Evolutionary conservation across 148 eudicot species (phyloP).

Genomic region (Rhododendron ferrugineum): DNA sequence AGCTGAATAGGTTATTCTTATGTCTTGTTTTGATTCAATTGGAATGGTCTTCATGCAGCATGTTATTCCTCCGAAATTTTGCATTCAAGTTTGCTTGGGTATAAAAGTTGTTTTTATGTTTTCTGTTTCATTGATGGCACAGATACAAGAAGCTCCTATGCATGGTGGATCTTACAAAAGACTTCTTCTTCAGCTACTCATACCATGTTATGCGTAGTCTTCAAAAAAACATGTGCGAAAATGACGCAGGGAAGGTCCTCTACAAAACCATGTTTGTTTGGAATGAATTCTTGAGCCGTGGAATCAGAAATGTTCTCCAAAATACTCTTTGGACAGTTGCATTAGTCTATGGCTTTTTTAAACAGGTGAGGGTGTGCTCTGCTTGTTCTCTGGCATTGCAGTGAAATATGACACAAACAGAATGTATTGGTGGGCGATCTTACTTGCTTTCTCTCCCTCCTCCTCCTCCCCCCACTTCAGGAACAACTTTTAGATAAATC

Average conservation of each 20-base stretch:
- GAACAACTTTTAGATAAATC: background rate
- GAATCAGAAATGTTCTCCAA: constrained; percentile 55
- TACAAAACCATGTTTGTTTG: constrained; percentile 92
- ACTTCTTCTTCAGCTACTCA: constrained; percentile 91
- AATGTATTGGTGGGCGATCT: background rate
- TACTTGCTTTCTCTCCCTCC: constrained; percentile 2
- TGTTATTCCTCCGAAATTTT: background rate
- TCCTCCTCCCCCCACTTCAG: background rate
- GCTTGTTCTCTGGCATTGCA: background rate
- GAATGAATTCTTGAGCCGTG: constrained; percentile 88
- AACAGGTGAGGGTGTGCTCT: constrained; percentile 48
- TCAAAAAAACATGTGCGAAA: constrained; percentile 62
- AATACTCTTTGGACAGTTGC: constrained; percentile 90
- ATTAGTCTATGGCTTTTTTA: constrained; percentile 81
- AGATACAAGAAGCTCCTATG: constrained; percentile 91
- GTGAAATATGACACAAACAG: background rate
- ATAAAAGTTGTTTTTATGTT: constrained; percentile 5
- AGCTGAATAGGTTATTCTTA: background rate
- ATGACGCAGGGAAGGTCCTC: constrained; percentile 37
- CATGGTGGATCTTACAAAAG: constrained; percentile 96
- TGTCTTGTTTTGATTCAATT: background rate
- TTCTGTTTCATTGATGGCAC: constrained; percentile 12
- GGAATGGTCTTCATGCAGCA: constrained; percentile 4
- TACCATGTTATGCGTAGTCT: constrained; percentile 88
- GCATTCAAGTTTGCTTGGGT: background rate